Evolutionary conservation across 768 basidiomycete species (phyloP).

Genomic region (Lentinula boryana): DNA sequence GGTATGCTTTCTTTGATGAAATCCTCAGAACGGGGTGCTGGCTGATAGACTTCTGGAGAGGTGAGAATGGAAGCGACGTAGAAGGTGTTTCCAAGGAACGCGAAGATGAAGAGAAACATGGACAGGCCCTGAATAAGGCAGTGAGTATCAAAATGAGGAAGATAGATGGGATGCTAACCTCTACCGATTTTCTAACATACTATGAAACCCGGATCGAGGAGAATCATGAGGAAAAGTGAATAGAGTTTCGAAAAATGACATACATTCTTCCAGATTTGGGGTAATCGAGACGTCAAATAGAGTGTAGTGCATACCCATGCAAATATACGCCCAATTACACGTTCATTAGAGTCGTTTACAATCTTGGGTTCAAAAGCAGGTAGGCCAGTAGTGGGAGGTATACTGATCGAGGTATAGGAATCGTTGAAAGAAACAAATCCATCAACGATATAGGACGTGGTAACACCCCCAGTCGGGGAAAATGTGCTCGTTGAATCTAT

Average conservation of each 20-base stretch:
- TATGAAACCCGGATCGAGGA: slow-evolving; percentile 20
- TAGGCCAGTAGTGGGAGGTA: slow-evolving; percentile 1
- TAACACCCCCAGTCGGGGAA: not conserved
- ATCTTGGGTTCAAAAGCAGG: slow-evolving; percentile 17
- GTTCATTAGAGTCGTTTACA: slow-evolving; percentile 35
- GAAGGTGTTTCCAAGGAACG: slow-evolving; percentile 89
- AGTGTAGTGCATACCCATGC: slow-evolving; percentile 94
- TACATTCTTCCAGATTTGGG: slow-evolving; percentile 99
- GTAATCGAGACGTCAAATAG: slow-evolving; percentile 89
- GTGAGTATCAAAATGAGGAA: not conserved
- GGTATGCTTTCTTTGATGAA: slow-evolving; percentile 82
- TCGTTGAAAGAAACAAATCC: not conserved
- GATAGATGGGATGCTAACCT: slow-evolving; percentile 32
- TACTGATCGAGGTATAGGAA: slow-evolving; percentile 7
- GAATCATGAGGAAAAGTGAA: not conserved
- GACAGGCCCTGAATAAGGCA: slow-evolving; percentile 66
- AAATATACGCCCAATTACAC: slow-evolving; percentile 80
- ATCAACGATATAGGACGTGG: not conserved
- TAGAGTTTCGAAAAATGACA: slow-evolving; percentile 12
- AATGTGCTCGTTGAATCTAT: not conserved
- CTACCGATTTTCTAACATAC: slow-evolving; percentile 88
- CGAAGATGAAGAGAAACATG: slow-evolving; percentile 88
- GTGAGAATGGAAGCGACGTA: slow-evolving; percentile 89
- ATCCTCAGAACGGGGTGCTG: slow-evolving; percentile 52
- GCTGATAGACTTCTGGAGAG: slow-evolving; percentile 55